These are phyloP conservation scores for Coleophoma crateriformis DNA, from an alignment of 2,329 filamentous ascomycete genomes.

Conservation along the genomic window DNA sequence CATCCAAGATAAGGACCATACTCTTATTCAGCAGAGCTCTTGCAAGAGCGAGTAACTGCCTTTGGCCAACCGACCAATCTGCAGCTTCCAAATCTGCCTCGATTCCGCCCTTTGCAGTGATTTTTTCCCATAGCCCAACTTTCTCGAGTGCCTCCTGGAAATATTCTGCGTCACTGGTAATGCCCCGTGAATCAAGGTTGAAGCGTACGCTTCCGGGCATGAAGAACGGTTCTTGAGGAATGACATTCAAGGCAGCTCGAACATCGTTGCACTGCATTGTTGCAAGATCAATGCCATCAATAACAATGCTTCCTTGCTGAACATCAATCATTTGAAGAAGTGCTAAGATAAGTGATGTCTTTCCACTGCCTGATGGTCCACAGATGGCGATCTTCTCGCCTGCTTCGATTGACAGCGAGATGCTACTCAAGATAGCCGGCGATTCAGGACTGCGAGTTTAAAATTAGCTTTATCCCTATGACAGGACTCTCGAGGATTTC, in stretches of 20 bases:
- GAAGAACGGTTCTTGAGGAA: slow-evolving; percentile 25
- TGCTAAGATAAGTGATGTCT: background rate
- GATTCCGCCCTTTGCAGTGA: background rate
- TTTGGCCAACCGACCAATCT: background rate
- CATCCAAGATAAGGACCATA: background rate
- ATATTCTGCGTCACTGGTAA: background rate
- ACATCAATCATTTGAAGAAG: background rate
- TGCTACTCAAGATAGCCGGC: background rate
- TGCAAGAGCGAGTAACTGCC: background rate
- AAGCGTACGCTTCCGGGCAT: slow-evolving; percentile 38
- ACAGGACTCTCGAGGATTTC: too few species aligned
- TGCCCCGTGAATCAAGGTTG: slow-evolving; percentile 24
- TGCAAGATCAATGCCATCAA: slow-evolving; percentile 28
- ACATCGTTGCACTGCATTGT: slow-evolving; percentile 34
- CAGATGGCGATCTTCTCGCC: slow-evolving; percentile 45
- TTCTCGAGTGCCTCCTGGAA: background rate
- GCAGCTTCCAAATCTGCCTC: background rate
- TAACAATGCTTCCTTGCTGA: background rate
- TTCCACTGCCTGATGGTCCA: slow-evolving; percentile 39
- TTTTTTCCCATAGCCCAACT: background rate
- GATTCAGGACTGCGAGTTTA: background rate
- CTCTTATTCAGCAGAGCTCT: background rate
- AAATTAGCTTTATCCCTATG: too few species aligned
- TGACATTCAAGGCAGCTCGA: slow-evolving; percentile 25
- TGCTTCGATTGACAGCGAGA: background rate